These are phyloP conservation scores for Amanita exitialis DNA, from an alignment of 768 basidiomycete species.

Conservation along the genomic window DNA sequence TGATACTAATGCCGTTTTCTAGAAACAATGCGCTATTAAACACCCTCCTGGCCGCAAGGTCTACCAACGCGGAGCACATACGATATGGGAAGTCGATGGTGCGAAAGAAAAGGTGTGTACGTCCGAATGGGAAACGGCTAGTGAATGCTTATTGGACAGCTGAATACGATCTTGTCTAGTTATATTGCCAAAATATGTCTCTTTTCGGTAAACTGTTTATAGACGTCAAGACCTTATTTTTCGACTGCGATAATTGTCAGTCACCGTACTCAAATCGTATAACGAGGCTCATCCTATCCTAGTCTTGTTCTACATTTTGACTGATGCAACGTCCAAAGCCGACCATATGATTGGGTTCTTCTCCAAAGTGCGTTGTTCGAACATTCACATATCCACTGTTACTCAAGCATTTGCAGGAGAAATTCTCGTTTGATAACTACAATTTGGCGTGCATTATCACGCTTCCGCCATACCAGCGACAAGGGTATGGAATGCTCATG, in stretches of 20 bases:
- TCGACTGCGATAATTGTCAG: slow-evolving; percentile 81
- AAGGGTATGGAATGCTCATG: slow-evolving; percentile 89
- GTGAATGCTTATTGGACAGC: not conserved
- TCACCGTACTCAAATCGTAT: not conserved
- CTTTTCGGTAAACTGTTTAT: slow-evolving; percentile 99
- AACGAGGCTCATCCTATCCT: slow-evolving; percentile 4
- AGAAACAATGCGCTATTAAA: slow-evolving; percentile 59
- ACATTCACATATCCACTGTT: not conserved
- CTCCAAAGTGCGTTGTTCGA: slow-evolving; percentile 36
- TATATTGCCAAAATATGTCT: slow-evolving; percentile 94
- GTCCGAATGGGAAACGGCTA: not conserved
- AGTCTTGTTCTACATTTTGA: slow-evolving; percentile 91
- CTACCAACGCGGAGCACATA: slow-evolving; percentile 81
- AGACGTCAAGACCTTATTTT: slow-evolving; percentile 93
- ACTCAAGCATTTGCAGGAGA: slow-evolving; percentile 49
- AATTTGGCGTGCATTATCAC: slow-evolving; percentile 96
- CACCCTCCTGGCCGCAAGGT: slow-evolving; percentile 86
- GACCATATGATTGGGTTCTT: slow-evolving; percentile 77
- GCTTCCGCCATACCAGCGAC: slow-evolving; percentile 84
- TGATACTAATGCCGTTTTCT: slow-evolving; percentile 1
- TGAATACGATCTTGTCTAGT: slow-evolving; percentile 30
- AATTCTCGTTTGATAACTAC: slow-evolving; percentile 91
- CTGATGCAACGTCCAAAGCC: slow-evolving; percentile 67
- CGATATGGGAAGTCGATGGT: slow-evolving; percentile 95
- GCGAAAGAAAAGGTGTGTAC: slow-evolving; percentile 63